Conservation (phyloP, 306 rosid species). For the Canavalia gladiata region DNA sequence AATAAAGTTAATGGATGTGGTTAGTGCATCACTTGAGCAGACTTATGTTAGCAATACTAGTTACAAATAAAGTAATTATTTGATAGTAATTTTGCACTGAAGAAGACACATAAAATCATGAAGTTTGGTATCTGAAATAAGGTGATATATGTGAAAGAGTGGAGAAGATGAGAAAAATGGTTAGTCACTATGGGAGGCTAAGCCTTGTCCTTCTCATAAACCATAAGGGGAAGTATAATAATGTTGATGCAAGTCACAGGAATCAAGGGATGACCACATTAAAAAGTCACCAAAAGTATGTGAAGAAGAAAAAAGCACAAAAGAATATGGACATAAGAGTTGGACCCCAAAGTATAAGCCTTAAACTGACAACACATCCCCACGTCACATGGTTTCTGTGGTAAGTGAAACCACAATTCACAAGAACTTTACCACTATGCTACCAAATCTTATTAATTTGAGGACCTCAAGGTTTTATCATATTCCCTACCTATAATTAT, state of each 20-base stretch:
- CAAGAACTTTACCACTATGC: conserved; percentile 48
- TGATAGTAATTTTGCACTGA: background rate
- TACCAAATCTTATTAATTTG: conserved; percentile 29
- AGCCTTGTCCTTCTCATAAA: conserved; percentile 42
- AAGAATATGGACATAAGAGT: conserved; percentile 46
- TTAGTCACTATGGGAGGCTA: background rate
- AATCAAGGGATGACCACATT: conserved; percentile 55
- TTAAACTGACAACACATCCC: conserved; percentile 58
- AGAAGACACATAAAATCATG: background rate
- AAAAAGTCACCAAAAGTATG: conserved; percentile 39
- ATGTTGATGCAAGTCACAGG: conserved; percentile 55
- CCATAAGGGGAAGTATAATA: conserved; percentile 36
- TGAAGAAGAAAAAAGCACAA: conserved; percentile 35
- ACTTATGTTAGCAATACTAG: background rate
- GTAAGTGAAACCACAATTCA: conserved; percentile 44
- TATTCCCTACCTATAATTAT: conserved; percentile 33
- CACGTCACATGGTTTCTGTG: conserved; percentile 77
- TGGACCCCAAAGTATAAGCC: conserved; percentile 49
- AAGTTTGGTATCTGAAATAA: conserved; percentile 15
- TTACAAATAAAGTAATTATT: background rate
- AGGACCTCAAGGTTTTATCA: conserved; percentile 8
- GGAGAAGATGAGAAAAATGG: conserved; percentile 11
- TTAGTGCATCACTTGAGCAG: background rate
- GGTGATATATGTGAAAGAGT: background rate
- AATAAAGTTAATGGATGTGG: too few species aligned